Evolutionary conservation across 768 basidiomycete species (phyloP).

Genomic region (Cystofilobasidium ferigula): DNA sequence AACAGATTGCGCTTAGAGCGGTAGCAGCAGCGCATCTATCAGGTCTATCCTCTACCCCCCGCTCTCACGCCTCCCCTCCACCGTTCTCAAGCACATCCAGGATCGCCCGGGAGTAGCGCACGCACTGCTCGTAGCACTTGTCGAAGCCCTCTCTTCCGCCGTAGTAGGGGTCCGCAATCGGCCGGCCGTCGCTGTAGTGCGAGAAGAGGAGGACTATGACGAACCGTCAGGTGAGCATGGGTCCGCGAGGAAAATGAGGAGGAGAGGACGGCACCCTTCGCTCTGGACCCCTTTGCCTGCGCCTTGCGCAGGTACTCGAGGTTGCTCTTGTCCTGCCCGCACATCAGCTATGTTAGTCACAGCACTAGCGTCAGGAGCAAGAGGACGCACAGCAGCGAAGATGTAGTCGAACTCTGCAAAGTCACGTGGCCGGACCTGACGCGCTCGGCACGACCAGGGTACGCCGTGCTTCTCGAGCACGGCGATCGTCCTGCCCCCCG

Average conservation of each 20-base stretch:
- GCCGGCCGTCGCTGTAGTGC: slow-evolving; percentile 7
- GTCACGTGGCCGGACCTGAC: slow-evolving; percentile 3
- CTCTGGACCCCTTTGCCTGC: neutral
- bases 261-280: neutral
- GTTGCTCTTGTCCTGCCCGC: slow-evolving; percentile 18
- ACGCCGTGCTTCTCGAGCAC: neutral
- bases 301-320: slow-evolving; percentile 13
- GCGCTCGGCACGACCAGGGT: slow-evolving; percentile 9
- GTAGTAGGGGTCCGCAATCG: slow-evolving; percentile 19
- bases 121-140: slow-evolving; percentile 11
- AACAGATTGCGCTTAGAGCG: no score
- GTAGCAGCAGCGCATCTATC: no score
- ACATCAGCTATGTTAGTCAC: neutral
- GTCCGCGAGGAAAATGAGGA: neutral
- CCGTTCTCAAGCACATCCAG: no score
- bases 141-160: slow-evolving; percentile 18
- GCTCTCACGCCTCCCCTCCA: no score
- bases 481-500: slow-evolving; percentile 19
- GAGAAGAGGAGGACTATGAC: slow-evolving; percentile 20
- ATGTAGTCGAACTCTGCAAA: slow-evolving; percentile 17
- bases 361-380: neutral
- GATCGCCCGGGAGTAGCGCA: slow-evolving; percentile 12
- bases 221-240: neutral
- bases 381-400: slow-evolving; percentile 20
- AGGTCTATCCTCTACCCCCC: no score